A percentile compares a stretch with the other conserved stretches of the same genome.
Evolutionary conservation across 2,329 filamentous ascomycete species (phyloP).

Genomic region (Fusarium sacchari): DNA sequence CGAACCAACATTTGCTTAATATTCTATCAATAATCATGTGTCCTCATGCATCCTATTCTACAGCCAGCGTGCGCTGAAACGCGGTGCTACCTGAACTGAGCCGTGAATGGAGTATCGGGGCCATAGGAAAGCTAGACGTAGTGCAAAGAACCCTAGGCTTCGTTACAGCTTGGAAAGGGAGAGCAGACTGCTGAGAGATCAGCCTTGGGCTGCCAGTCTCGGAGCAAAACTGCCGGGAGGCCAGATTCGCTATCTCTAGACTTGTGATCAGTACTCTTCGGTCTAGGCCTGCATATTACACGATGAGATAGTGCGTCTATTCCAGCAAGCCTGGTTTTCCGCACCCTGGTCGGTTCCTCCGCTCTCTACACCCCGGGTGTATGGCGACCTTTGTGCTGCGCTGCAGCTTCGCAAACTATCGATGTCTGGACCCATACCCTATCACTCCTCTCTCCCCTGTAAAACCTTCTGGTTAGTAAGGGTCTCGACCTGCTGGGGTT

Average conservation of each 20-base stretch:
- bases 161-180: too few relatives aligned
- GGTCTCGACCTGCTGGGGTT: background rate
- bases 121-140: too few relatives aligned
- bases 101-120: too few relatives aligned
- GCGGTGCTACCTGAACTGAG: too few relatives aligned
- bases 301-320: background rate
- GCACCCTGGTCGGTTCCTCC: background rate
- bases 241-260: too few relatives aligned
- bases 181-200: too few relatives aligned
- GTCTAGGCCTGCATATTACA: background rate
- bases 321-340: background rate
- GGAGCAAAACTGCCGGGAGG: too few relatives aligned
- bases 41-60: too few relatives aligned
- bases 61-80: too few relatives aligned
- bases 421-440: background rate
- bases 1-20: accelerated
- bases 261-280: background rate
- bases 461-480: background rate
- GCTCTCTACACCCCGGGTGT: background rate
- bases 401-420: background rate
- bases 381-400: too few relatives aligned
- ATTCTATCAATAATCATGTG: background rate
- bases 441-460: accelerated
- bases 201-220: too few relatives aligned
- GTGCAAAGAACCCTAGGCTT: too few relatives aligned